phyloP scores from a whole-genome alignment of 352 stramenopile genomes.

The Detonula confervacea region DNA sequence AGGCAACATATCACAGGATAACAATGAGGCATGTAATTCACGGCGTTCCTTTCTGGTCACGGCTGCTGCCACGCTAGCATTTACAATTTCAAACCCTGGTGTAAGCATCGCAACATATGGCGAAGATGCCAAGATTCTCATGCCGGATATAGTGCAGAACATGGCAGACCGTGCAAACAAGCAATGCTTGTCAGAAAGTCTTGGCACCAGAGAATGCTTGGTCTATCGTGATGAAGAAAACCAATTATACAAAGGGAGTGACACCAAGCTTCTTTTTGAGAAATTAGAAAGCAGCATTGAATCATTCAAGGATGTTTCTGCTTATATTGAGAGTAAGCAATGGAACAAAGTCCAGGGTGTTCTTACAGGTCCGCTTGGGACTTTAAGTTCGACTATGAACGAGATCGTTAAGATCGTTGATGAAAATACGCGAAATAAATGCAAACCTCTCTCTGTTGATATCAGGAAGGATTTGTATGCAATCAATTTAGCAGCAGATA shows the following conservation, averaged over 20 bases:
- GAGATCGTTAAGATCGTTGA: slow-evolving; percentile 48
- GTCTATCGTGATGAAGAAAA: slow-evolving; percentile 72
- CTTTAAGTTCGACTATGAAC: slow-evolving; percentile 56
- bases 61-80: neutral
- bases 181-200: slow-evolving; percentile 74
- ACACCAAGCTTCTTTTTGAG: slow-evolving; percentile 56
- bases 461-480: slow-evolving; percentile 68
- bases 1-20: neutral
- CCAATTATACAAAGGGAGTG: slow-evolving; percentile 67
- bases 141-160: slow-evolving; percentile 62
- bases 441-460: slow-evolving; percentile 43
- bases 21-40: neutral
- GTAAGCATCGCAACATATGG: slow-evolving; percentile 48
- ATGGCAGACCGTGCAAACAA: slow-evolving; percentile 62
- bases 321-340: slow-evolving; percentile 66
- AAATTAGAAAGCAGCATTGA: slow-evolving; percentile 43
- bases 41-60: neutral
- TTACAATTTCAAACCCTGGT: slow-evolving; percentile 8
- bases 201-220: slow-evolving; percentile 76
- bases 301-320: slow-evolving; percentile 60
- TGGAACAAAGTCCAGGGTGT: slow-evolving; percentile 69
- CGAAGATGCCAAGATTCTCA: slow-evolving; percentile 68
- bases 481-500: slow-evolving; percentile 51
- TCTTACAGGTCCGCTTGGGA: slow-evolving; percentile 64
- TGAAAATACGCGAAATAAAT: slow-evolving; percentile 20